These are phyloP conservation scores for Coniella lustricola DNA, from an alignment of 2,329 filamentous ascomycete genomes.

Conservation along the genomic window DNA sequence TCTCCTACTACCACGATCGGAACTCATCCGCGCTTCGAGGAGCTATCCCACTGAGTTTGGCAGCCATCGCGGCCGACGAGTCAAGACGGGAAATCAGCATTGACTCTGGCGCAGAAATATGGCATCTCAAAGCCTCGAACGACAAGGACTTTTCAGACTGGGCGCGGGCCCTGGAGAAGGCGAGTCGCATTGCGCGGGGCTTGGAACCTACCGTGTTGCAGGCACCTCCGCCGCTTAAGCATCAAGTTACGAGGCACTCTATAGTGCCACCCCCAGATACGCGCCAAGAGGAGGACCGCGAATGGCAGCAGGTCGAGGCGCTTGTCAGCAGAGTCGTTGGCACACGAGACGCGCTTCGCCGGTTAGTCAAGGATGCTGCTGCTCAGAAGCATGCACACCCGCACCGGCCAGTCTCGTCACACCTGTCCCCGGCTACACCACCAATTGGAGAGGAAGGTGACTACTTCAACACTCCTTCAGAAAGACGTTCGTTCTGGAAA, in stretches of 20 bases:
- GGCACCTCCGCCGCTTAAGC: constrained; percentile 19
- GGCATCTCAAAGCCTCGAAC: constrained; percentile 83
- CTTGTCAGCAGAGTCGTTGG: constrained; percentile 81
- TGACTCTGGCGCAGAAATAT: constrained; percentile 93
- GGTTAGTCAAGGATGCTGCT: constrained; percentile 79
- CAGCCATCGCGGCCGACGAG: constrained; percentile 85
- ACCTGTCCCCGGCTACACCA: constrained; percentile 35
- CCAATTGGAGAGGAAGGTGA: constrained; percentile 41
- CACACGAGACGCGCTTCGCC: constrained; percentile 79
- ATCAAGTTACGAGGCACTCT: constrained; percentile 18
- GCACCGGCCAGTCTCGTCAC: constrained; percentile 28
- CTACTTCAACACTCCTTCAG: constrained; percentile 43
- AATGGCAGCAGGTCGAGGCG: constrained; percentile 82
- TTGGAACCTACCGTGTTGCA: constrained; percentile 34
- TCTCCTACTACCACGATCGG: constrained; percentile 94
- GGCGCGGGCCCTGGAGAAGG: constrained; percentile 78
- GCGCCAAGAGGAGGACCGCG: constrained; percentile 58
- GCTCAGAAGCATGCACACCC: constrained; percentile 44
- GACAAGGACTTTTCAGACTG: constrained; percentile 81
- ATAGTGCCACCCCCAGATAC: constrained; percentile 25
- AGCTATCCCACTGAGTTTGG: constrained; percentile 84
- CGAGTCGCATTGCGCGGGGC: constrained; percentile 59
- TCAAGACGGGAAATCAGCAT: constrained; percentile 87
- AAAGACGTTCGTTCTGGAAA: constrained; percentile 84
- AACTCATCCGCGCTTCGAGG: constrained; percentile 89